Evolutionary conservation across 805 yeast genomes (phyloP).

Genomic region (Dipodascus albidus): DNA sequence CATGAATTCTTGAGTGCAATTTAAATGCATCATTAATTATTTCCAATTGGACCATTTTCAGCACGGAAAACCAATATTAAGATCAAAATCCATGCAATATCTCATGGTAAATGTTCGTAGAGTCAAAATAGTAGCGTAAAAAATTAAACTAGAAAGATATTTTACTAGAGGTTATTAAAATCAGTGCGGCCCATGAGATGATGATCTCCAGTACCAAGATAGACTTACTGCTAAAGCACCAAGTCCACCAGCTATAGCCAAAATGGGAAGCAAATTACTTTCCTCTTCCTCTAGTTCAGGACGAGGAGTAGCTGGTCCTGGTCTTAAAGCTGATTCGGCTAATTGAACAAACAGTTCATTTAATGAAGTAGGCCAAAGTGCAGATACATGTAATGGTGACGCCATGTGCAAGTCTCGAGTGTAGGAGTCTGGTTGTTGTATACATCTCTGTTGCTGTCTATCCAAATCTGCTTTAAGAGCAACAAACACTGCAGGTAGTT

Average conservation of each 20-base stretch:
- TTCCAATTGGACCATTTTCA: too few species aligned
- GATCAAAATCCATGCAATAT: too few species aligned
- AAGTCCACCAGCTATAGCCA: constrained; percentile 49
- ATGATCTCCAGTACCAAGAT: neutral
- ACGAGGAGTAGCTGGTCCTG: constrained; percentile 57
- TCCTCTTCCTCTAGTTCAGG: constrained; percentile 52
- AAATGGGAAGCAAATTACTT: constrained; percentile 38
- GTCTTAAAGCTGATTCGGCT: constrained; percentile 78
- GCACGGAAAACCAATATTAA: too few species aligned
- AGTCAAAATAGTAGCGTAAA: too few species aligned
- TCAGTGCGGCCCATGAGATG: neutral
- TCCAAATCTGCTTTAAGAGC: constrained; percentile 94
- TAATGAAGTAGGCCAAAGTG: constrained; percentile 79
- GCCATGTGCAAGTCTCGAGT: constrained; percentile 53
- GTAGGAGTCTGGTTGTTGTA: constrained; percentile 77
- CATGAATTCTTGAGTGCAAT: too few species aligned
- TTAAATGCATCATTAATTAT: too few species aligned
- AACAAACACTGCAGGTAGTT: constrained; percentile 74
- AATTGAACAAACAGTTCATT: constrained; percentile 76
- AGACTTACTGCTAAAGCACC: constrained; percentile 6
- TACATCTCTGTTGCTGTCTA: constrained; percentile 85
- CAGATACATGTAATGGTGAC: constrained; percentile 84
- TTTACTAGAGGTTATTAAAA: neutral
- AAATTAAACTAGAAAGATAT: too few species aligned
- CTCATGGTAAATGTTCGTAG: too few species aligned